A percentile compares a stretch with the other conserved stretches of the same genome.
Evolutionary conservation across 2,329 filamentous ascomycete species (phyloP).

Genomic region (Hypomyces rosellus): DNA sequence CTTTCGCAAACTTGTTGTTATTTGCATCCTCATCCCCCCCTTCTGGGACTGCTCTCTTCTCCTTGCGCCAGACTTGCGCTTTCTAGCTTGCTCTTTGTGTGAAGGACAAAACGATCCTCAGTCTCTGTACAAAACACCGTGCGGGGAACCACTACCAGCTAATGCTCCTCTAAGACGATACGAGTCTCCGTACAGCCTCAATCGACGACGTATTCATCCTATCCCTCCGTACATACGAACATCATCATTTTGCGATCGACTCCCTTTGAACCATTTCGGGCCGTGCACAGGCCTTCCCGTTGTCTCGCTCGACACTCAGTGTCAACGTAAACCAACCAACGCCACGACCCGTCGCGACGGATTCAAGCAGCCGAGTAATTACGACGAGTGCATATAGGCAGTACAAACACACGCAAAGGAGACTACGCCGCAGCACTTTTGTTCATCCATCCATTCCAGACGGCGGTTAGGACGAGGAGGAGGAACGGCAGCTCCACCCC

Average conservation of each 20-base stretch:
- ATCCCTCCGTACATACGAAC: too few species aligned
- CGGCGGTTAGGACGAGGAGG: neutral
- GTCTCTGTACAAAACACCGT: too few species aligned
- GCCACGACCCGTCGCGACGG: neutral
- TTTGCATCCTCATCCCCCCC: too few species aligned
- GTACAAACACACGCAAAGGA: neutral
- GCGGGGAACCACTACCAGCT: too few species aligned
- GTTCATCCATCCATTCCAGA: neutral
- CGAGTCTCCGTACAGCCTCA: too few species aligned
- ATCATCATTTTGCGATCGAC: neutral
- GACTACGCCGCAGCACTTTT: neutral
- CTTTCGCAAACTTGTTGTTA: too few species aligned
- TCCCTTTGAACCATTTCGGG: neutral
- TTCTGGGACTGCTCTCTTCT: too few species aligned
- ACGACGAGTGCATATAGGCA: neutral
- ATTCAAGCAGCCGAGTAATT: neutral
- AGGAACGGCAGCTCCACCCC: neutral
- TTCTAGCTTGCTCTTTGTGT: too few species aligned
- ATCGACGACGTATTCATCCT: too few species aligned
- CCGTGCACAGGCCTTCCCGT: slow-evolving; percentile 8
- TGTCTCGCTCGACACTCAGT: slow-evolving; percentile 3
- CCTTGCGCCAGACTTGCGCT: too few species aligned
- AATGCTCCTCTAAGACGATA: too few species aligned
- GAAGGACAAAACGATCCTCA: too few species aligned
- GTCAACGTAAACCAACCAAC: neutral